A percentile compares a stretch with the other conserved stretches of the same genome.
Evolutionary conservation across 352 stramenopile species (phyloP).

Genomic region (Aphanomyces euteiches): DNA sequence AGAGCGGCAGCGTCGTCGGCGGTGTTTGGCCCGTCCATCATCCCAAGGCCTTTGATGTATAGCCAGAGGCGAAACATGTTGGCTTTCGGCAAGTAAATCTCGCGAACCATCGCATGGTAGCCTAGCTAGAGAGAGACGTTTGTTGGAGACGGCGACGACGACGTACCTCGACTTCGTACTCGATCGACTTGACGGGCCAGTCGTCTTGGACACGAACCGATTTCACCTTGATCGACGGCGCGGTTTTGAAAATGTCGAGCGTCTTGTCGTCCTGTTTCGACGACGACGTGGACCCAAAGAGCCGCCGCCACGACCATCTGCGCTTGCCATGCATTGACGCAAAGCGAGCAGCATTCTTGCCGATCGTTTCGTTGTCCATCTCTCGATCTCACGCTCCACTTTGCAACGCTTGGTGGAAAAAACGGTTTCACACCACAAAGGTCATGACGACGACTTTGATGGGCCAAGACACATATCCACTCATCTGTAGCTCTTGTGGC

Average conservation of each 20-base stretch:
- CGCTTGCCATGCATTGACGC: not conserved
- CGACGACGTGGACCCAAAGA: not conserved
- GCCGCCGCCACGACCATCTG: constrained; percentile 2
- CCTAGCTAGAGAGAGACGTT: constrained; percentile 37
- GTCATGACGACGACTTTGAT: too few species aligned
- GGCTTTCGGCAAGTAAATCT: constrained; percentile 82
- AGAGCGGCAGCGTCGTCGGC: constrained; percentile 36
- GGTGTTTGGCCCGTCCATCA: constrained; percentile 28
- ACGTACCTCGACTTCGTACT: constrained; percentile 79
- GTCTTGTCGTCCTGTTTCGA: not conserved
- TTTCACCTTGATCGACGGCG: constrained; percentile 19
- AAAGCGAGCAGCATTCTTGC: not conserved
- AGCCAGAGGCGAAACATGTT: constrained; percentile 81
- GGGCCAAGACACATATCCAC: too few species aligned
- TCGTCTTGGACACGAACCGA: constrained; percentile 48
- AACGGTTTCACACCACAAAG: too few species aligned
- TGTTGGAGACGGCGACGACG: not conserved
- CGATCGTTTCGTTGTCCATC: too few species aligned
- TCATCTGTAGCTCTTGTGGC: too few species aligned
- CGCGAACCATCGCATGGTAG: constrained; percentile 78
- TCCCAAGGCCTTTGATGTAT: constrained; percentile 77
- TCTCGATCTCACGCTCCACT: too few species aligned
- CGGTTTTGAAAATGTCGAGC: constrained; percentile 25
- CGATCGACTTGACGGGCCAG: constrained; percentile 77
- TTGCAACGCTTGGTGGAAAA: too few species aligned